Percentiles rank a stretch among this genome's conserved stretches.
Evolutionary conservation across 257 asterid species (phyloP).

Genomic region (Solanum chiquidenum): DNA sequence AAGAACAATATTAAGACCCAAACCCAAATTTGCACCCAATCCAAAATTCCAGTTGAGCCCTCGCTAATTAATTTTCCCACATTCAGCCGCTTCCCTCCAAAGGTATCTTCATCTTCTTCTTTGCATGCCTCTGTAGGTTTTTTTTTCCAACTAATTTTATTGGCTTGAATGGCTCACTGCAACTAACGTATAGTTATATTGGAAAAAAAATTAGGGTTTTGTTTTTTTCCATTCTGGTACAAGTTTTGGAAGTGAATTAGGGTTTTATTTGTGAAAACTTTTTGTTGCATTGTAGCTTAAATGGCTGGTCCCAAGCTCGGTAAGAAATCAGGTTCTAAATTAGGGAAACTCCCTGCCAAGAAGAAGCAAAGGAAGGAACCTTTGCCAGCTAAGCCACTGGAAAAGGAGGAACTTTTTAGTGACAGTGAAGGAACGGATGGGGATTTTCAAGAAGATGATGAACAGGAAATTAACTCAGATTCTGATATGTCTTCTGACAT

Average conservation of each 20-base stretch:
- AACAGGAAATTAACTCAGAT: slow-evolving; percentile 29
- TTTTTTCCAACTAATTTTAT: not conserved
- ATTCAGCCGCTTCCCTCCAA: not conserved
- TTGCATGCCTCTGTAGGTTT: not conserved
- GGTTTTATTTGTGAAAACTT: not conserved
- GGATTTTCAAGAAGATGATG: slow-evolving; percentile 21
- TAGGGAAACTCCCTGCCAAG: slow-evolving; percentile 24
- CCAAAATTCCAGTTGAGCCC: not conserved
- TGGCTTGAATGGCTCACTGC: not conserved
- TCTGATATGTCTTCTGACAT: slow-evolving; percentile 64
- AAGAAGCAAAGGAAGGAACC: slow-evolving; percentile 54
- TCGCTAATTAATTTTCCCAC: not conserved
- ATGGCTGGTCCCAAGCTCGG: slow-evolving; percentile 46
- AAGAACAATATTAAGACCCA: not conserved
- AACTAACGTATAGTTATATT: not conserved
- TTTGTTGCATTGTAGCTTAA: slow-evolving; percentile 11
- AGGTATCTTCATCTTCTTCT: not conserved
- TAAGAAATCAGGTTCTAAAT: slow-evolving; percentile 19
- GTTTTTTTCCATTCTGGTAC: not conserved
- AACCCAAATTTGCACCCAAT: not conserved
- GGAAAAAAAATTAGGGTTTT: not conserved
- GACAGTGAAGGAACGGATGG: slow-evolving; percentile 40
- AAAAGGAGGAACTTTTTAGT: slow-evolving; percentile 30
- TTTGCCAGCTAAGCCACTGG: slow-evolving; percentile 3
- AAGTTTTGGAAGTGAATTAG: not conserved